These are phyloP conservation scores for Colletotrichum sp. DNA, from an alignment of 2,329 filamentous ascomycete species.

Conservation along the genomic window DNA sequence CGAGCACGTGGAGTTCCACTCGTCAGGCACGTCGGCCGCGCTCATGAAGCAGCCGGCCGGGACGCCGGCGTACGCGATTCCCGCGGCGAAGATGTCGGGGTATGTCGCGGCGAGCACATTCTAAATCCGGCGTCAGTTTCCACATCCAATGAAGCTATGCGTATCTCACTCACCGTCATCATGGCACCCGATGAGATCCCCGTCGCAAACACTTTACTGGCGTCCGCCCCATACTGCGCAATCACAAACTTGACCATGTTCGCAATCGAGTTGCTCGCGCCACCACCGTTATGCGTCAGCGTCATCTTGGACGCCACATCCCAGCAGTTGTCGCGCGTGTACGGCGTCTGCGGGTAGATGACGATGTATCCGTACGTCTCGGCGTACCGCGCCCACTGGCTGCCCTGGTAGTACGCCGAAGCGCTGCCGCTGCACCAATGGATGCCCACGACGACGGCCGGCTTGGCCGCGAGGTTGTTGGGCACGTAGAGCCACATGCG, in stretches of 20 bases:
- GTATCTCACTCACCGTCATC: slow-evolving; percentile 45
- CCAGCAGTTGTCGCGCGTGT: slow-evolving; percentile 52
- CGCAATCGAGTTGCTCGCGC: slow-evolving; percentile 54
- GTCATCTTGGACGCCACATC: slow-evolving; percentile 60
- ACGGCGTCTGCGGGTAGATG: slow-evolving; percentile 49
- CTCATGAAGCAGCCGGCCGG: slow-evolving; percentile 59
- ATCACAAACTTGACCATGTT: slow-evolving; percentile 59
- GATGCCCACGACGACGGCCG: slow-evolving; percentile 58
- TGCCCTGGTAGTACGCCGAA: slow-evolving; percentile 53
- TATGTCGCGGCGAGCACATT: slow-evolving; percentile 59
- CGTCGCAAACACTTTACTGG: slow-evolving; percentile 51
- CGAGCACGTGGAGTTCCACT: slow-evolving; percentile 62
- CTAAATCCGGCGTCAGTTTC: neutral
- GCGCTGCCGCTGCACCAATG: slow-evolving; percentile 63
- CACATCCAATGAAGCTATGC: too few species aligned
- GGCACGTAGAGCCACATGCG: slow-evolving; percentile 36
- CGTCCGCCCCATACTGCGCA: slow-evolving; percentile 50
- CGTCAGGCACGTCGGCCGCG: slow-evolving; percentile 42
- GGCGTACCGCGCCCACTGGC: slow-evolving; percentile 55
- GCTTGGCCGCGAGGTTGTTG: slow-evolving; percentile 41
- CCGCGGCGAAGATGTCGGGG: slow-evolving; percentile 59
- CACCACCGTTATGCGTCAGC: slow-evolving; percentile 55
- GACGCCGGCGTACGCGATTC: slow-evolving; percentile 56
- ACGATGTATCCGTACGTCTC: slow-evolving; percentile 61
- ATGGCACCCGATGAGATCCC: slow-evolving; percentile 55